Percentiles rank a stretch among this genome's conserved stretches.
Conservation (phyloP, 1,139 yeast species). For the Fermentozyma sake region DNA sequence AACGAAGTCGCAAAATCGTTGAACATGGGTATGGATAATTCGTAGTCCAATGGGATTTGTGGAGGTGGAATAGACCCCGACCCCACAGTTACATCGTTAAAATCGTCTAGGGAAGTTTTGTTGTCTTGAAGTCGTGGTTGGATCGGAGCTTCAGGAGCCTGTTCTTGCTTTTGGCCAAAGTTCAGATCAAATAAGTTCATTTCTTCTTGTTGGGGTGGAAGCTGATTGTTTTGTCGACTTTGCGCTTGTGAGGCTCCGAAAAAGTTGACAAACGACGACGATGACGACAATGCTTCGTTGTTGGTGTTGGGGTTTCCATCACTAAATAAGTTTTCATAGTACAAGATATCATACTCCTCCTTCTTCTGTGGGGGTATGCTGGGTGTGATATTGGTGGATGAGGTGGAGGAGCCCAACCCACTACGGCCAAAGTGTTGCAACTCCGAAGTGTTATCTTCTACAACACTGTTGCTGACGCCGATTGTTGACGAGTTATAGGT, state of each 20-base stretch:
- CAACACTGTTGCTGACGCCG: conserved; percentile 4
- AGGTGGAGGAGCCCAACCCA: conserved; percentile 11
- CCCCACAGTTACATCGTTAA: too few relatives aligned
- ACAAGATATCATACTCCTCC: conserved; percentile 7
- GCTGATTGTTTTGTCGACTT: not conserved
- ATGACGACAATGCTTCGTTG: conserved; percentile 8
- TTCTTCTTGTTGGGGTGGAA: conserved; percentile 2
- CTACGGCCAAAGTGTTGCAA: conserved; percentile 14
- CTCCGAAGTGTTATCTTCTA: conserved; percentile 8
- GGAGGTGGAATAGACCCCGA: conserved; percentile 13
- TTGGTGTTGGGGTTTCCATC: conserved; percentile 1
- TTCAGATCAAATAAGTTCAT: too few relatives aligned
- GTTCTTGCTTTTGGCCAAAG: too few relatives aligned
- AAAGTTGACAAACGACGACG: conserved; percentile 10
- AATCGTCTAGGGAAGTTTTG: too few relatives aligned
- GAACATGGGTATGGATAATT: conserved; percentile 9
- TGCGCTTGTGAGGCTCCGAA: conserved; percentile 4
- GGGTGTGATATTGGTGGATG: conserved; percentile 6
- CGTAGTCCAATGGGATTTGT: conserved; percentile 11
- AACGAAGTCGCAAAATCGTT: conserved; percentile 3
- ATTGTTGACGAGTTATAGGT: conserved; percentile 5
- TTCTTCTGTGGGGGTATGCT: conserved; percentile 3
- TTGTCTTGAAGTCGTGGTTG: too few relatives aligned
- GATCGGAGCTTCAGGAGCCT: too few relatives aligned
- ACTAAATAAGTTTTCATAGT: conserved; percentile 6